Base-by-base conservation (phyloP, 1,139 yeast species). In the Hyphopichia pseudoburtonii region DNA sequence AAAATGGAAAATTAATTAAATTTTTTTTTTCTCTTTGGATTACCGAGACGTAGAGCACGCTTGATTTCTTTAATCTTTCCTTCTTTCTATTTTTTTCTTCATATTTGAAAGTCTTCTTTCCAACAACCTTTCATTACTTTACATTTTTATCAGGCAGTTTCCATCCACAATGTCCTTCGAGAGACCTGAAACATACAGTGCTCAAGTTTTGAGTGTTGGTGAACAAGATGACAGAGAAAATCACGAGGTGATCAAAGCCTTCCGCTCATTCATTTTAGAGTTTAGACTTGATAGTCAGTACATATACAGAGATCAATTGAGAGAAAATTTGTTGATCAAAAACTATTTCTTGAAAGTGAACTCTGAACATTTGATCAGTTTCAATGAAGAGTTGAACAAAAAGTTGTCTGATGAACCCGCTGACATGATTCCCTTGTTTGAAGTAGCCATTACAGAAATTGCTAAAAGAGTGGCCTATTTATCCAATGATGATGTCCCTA, bases 381-480 rank as follows among this genome's bases (percentile, higher is more conserved):
- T 78, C 65, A 86, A 88, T 56, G 97, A 89, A 55, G 95, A 87
- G 48, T 71, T 94, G 40, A 90, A 89, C 54, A 92, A 89, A 60
- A 79, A 80, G 48, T 70, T 94, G 45, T 67, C 81, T 38, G 96
- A 88, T 54, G 94, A 87, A 52, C 98, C 99, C 1, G 72, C 85
- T 2, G 97, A 88, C 38, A 80, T 87, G 74, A 80, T 92, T 28
- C 96, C 97, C 1, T 63, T 89, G 39, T 90, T 94, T 53, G 98
- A 94, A 59, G 73, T 64, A 35, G 97, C 97, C 34, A 88, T 89
- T 41, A 84, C 95, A 7, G 95, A 86, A 44, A 90, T 89, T 28
- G 97, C 97, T 5, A 82, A 83, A 51, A 70, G 94, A 52, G 82
- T 89, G 42, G 82, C 86, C 11, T 78, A 73, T 59, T 66, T 82